Percentiles rank a stretch among this genome's conserved stretches.
phyloP scores from a whole-genome alignment of 257 asterid genomes.

The Lycium barbarum region DNA sequence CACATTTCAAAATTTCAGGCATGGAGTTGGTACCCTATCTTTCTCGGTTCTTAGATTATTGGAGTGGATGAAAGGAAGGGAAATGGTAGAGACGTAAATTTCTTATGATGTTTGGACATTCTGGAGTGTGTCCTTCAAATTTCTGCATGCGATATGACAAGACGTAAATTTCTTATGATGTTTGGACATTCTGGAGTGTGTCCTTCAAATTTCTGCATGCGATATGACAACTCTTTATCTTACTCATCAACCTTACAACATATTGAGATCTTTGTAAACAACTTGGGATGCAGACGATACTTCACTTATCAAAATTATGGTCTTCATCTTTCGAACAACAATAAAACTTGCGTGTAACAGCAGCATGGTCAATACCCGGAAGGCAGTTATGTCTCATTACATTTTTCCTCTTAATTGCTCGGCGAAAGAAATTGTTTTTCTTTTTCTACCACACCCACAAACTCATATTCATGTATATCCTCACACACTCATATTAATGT shows the following conservation, averaged over 20 bases:
- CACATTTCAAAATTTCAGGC: not conserved
- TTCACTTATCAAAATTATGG: not conserved
- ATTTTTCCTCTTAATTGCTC: not conserved
- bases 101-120: not conserved
- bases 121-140: not conserved
- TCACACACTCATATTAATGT: not conserved
- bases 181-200: constrained; percentile 7
- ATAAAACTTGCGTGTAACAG: not conserved
- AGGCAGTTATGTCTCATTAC: not conserved
- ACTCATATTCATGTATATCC: not conserved
- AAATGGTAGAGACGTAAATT: not conserved
- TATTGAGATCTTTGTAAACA: not conserved
- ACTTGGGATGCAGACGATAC: not conserved
- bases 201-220: not conserved
- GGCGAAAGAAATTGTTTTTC: not conserved
- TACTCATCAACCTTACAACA: not conserved
- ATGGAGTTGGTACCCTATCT: not conserved
- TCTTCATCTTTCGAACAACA: not conserved
- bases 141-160: too few species aligned
- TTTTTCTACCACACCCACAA: not conserved
- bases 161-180: not conserved
- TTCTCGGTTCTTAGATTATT: not conserved
- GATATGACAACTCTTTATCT: not conserved
- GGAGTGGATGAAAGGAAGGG: not conserved
- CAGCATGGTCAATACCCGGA: not conserved